Percentiles rank a stretch among this genome's conserved stretches.
These are phyloP conservation scores for Grosmannia clavigera DNA, from an alignment of 2,329 filamentous ascomycete species.

Conservation along the genomic window DNA sequence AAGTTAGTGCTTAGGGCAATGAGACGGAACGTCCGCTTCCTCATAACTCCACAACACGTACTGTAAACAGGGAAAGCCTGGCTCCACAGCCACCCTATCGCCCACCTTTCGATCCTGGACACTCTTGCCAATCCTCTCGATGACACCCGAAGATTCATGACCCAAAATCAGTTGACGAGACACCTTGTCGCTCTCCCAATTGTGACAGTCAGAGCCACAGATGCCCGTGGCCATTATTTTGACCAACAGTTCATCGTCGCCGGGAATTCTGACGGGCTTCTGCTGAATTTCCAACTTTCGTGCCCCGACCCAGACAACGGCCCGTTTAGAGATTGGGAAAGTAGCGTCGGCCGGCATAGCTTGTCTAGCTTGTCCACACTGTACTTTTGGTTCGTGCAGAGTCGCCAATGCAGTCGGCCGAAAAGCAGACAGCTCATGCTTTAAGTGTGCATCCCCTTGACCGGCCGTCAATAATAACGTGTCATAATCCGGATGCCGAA, in stretches of 20 bases:
- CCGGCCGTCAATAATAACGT: too few species aligned
- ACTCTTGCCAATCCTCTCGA: slow-evolving; percentile 38
- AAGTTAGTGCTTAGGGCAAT: not conserved
- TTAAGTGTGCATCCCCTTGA: too few species aligned
- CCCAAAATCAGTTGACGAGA: slow-evolving; percentile 24
- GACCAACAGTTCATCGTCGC: slow-evolving; percentile 11
- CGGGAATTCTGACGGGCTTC: slow-evolving; percentile 27
- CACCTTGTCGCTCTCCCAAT: slow-evolving; percentile 14
- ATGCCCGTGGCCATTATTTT: slow-evolving; percentile 12
- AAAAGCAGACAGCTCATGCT: too few species aligned
- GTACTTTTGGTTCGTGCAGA: too few species aligned
- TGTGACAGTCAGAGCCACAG: slow-evolving; percentile 14
- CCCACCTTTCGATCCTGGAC: slow-evolving; percentile 32
- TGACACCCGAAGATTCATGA: slow-evolving; percentile 52
- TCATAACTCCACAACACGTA: too few species aligned
- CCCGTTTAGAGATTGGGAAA: slow-evolving; percentile 12
- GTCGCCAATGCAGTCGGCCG: too few species aligned
- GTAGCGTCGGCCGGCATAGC: too few species aligned
- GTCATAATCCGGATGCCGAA: too few species aligned
- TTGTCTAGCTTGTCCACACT: too few species aligned
- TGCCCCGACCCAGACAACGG: slow-evolving; percentile 14
- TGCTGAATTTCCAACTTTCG: slow-evolving; percentile 32
- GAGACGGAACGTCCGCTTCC: not conserved
- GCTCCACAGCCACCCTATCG: slow-evolving; percentile 46
- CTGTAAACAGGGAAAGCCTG: slow-evolving; percentile 1